Percentiles rank a stretch among this genome's conserved stretches.
Conservation (phyloP, 2,329 filamentous ascomycete species). For the Pezicula neosporulosa region DNA sequence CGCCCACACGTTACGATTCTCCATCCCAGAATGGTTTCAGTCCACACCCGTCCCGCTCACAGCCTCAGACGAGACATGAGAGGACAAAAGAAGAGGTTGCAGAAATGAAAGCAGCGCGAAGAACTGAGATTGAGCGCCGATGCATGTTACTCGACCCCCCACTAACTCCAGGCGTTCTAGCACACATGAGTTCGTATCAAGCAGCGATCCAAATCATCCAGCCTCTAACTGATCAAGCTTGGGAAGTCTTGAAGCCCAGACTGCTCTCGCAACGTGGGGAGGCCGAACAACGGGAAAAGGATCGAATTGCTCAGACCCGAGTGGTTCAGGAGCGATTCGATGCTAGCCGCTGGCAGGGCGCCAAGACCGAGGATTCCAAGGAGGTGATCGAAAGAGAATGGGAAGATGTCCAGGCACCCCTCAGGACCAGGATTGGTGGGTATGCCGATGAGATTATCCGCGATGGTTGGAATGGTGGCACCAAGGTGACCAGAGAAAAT, state of each 20-base stretch:
- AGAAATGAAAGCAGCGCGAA: slow-evolving; percentile 60
- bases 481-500: slow-evolving; percentile 59
- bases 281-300: slow-evolving; percentile 56
- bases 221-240: slow-evolving; percentile 65
- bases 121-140: slow-evolving; percentile 68
- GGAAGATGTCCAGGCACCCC: slow-evolving; percentile 65
- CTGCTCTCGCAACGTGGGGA: slow-evolving; percentile 62
- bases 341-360: slow-evolving; percentile 24
- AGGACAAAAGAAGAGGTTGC: slow-evolving; percentile 60
- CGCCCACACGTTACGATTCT: slow-evolving; percentile 25
- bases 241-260: slow-evolving; percentile 65
- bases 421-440: slow-evolving; percentile 60
- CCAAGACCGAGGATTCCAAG: slow-evolving; percentile 43
- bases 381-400: slow-evolving; percentile 65
- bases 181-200: slow-evolving; percentile 70
- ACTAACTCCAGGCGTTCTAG: slow-evolving; percentile 56
- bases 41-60: slow-evolving; percentile 19
- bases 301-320: slow-evolving; percentile 28
- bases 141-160: slow-evolving; percentile 65
- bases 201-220: slow-evolving; percentile 67
- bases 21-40: slow-evolving; percentile 25
- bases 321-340: slow-evolving; percentile 34
- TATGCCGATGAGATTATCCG: slow-evolving; percentile 70
- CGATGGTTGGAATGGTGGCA: slow-evolving; percentile 61
- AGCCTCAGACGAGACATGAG: slow-evolving; percentile 33